A percentile compares a stretch with the other conserved stretches of the same genome.
phyloP scores from a whole-genome alignment of 2,329 filamentous ascomycete species.

The Aspergillus sp. region DNA sequence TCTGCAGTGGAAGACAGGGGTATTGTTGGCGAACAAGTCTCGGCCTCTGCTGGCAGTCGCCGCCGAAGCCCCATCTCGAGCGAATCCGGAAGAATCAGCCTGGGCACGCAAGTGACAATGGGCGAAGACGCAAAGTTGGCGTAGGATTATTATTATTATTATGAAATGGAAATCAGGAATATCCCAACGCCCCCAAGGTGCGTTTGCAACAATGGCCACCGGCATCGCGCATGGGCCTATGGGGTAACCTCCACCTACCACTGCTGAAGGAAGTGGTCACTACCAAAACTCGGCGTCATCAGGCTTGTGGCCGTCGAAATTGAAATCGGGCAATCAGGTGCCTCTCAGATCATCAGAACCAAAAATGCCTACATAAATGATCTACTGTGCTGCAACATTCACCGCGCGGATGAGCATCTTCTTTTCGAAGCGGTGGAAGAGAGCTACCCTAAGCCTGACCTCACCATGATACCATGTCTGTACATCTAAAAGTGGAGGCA shows the following conservation, averaged over 20 bases:
- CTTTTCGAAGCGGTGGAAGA: background rate
- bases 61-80: background rate
- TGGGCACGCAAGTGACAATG: too few species aligned
- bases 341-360: background rate
- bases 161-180: background rate
- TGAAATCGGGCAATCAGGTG: background rate
- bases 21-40: background rate
- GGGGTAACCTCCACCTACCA: background rate
- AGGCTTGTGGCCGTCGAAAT: background rate
- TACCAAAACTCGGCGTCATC: background rate
- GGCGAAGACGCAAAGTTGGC: too few species aligned
- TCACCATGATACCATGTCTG: background rate
- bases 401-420: background rate
- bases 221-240: background rate
- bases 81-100: too few species aligned
- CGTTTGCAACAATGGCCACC: background rate
- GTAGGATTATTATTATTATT: too few species aligned
- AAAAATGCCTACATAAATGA: background rate
- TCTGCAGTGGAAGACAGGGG: background rate
- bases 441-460: background rate
- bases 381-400: background rate
- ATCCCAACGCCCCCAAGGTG: background rate
- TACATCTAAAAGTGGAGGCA: background rate
- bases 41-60: background rate
- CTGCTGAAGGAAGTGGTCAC: background rate